Evolutionary conservation across 352 stramenopile genomes (phyloP).

Genomic region (Globisporangium megalacanthum): DNA sequence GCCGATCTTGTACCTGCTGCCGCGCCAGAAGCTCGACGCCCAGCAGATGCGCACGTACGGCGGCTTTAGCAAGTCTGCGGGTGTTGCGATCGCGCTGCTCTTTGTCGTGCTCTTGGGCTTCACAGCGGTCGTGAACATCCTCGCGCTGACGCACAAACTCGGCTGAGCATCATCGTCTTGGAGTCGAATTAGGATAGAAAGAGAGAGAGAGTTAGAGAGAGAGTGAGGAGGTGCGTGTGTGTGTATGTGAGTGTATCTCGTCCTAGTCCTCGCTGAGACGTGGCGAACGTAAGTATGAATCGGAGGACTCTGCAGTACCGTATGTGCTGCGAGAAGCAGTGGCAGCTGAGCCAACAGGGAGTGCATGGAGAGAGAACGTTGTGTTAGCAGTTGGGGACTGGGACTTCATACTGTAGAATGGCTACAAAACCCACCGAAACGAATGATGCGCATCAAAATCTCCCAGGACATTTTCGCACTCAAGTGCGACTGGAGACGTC

Average conservation of each 20-base stretch:
- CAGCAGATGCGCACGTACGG: constrained; percentile 61
- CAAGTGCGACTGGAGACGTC: no score
- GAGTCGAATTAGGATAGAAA: no score
- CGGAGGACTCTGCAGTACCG: no score
- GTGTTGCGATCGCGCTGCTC: constrained; percentile 27
- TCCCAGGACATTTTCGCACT: no score
- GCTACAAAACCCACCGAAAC: no score
- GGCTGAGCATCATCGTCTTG: constrained; percentile 1
- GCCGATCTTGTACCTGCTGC: constrained; percentile 65
- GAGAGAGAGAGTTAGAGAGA: background rate
- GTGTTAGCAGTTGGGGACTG: background rate
- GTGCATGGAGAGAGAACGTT: background rate
- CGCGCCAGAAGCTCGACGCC: constrained; percentile 52
- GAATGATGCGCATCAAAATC: no score
- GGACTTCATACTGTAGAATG: no score
- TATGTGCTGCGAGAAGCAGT: no score
- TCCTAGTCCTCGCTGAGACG: no score
- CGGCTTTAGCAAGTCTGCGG: constrained; percentile 31
- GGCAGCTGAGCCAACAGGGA: background rate
- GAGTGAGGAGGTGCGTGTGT: background rate
- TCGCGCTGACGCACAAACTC: constrained; percentile 19
- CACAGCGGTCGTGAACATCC: constrained; percentile 35
- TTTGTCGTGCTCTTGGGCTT: constrained; percentile 42
- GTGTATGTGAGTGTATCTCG: background rate
- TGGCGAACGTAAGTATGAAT: no score